These are phyloP conservation scores for Aspergillus sp. DNA, from an alignment of 2,329 filamentous ascomycete species.

Conservation along the genomic window DNA sequence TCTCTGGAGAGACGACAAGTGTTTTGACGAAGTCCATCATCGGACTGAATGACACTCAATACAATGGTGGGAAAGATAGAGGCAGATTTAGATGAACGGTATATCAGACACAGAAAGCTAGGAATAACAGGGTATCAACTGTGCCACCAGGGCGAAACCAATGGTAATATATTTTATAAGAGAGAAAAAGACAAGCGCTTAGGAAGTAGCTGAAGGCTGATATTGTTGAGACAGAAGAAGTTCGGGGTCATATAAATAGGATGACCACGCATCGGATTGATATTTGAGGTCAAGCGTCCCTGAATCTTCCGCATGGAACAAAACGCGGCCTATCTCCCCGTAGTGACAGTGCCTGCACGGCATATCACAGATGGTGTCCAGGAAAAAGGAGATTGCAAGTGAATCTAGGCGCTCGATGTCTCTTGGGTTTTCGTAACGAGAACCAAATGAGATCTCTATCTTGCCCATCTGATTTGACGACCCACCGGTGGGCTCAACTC, in stretches of 20 bases:
- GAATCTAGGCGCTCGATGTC: conserved; percentile 1
- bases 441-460: conserved; percentile 12
- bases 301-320: not conserved
- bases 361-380: conserved; percentile 4
- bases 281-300: not conserved
- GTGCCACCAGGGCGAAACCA: not conserved
- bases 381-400: conserved; percentile 10
- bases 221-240: not conserved
- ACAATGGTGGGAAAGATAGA: not conserved
- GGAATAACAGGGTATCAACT: not conserved
- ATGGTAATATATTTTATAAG: not conserved
- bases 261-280: not conserved
- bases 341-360: not conserved
- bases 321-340: conserved; percentile 13
- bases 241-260: not conserved
- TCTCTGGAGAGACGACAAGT: conserved; percentile 57
- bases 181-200: not conserved
- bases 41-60: not conserved
- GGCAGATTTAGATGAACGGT: not conserved
- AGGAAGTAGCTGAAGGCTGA: not conserved
- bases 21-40: conserved; percentile 25
- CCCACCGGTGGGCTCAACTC: not conserved
- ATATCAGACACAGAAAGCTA: not conserved
- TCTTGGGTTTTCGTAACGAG: conserved; percentile 13
- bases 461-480: conserved; percentile 17